Evolutionary conservation across 2,329 filamentous ascomycete species (phyloP).

Genomic region (Pseudocercospora eumusae): DNA sequence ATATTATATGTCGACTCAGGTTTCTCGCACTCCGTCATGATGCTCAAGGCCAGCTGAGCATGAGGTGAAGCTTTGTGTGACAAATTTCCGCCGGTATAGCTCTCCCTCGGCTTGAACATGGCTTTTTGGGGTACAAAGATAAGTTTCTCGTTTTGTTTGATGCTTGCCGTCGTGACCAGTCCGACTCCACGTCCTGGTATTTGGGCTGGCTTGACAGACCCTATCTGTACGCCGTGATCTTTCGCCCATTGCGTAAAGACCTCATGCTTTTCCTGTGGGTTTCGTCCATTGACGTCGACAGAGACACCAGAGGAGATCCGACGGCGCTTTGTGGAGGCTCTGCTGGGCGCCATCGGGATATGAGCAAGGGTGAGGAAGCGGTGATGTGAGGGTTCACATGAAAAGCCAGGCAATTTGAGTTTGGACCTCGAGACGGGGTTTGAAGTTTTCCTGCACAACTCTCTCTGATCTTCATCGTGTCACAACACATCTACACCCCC

Average conservation of each 20-base stretch:
- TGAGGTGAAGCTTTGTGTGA: constrained; percentile 49
- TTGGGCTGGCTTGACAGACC: constrained; percentile 65
- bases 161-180: constrained; percentile 67
- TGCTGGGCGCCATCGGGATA: constrained; percentile 1
- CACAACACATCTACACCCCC: background rate
- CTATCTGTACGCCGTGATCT: constrained; percentile 64
- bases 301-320: constrained; percentile 4
- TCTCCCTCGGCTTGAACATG: constrained; percentile 60
- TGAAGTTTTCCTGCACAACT: background rate
- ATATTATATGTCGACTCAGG: constrained; percentile 14
- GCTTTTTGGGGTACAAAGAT: constrained; percentile 65
- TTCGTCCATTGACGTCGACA: background rate
- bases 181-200: constrained; percentile 76
- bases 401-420: background rate
- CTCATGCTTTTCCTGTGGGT: constrained; percentile 44
- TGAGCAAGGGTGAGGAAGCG: background rate
- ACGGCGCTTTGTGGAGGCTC: constrained; percentile 17
- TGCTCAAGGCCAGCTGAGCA: constrained; percentile 63
- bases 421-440: background rate
- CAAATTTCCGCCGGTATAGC: constrained; percentile 1
- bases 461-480: background rate
- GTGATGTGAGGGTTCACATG: background rate
- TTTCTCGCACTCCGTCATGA: constrained; percentile 25
- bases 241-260: constrained; percentile 69
- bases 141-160: constrained; percentile 63